Conservation (phyloP, 345 rosid genomes). For the Dipteronia sinensis region DNA sequence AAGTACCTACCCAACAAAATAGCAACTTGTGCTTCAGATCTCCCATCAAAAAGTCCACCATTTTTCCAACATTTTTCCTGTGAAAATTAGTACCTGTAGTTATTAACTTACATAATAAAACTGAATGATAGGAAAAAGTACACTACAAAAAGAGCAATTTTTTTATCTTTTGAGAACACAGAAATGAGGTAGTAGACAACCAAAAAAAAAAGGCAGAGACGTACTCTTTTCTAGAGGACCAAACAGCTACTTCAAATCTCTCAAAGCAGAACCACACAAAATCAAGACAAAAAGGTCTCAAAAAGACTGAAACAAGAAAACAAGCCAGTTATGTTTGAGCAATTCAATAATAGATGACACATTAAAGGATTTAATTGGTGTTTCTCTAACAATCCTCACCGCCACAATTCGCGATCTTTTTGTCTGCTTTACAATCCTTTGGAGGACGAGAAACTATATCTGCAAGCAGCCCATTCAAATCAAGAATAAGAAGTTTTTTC, state of each 20-base stretch:
- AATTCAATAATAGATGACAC: slow-evolving; percentile 2
- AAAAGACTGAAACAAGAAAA: slow-evolving; percentile 44
- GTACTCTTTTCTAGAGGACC: slow-evolving; percentile 63
- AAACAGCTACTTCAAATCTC: slow-evolving; percentile 60
- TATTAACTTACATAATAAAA: neutral
- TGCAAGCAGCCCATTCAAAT: slow-evolving; percentile 86
- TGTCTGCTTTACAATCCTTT: slow-evolving; percentile 47
- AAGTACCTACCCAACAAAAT: slow-evolving; percentile 78
- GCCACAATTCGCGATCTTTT: slow-evolving; percentile 48
- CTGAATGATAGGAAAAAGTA: neutral
- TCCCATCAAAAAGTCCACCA: slow-evolving; percentile 67
- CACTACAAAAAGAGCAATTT: no score
- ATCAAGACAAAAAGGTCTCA: slow-evolving; percentile 52
- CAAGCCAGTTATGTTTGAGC: slow-evolving; percentile 11
- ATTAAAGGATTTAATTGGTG: slow-evolving; percentile 1
- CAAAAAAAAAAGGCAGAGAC: neutral
- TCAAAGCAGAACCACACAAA: slow-evolving; percentile 60
- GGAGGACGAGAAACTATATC: slow-evolving; percentile 56
- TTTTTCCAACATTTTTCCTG: slow-evolving; percentile 62
- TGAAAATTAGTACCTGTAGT: neutral
- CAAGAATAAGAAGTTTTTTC: slow-evolving; percentile 78
- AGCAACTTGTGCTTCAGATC: slow-evolving; percentile 72
- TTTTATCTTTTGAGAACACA: neutral
- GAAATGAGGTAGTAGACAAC: neutral
- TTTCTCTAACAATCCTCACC: slow-evolving; percentile 41